phyloP scores from a whole-genome alignment of 345 rosid species.

The Barbarea vulgaris region DNA sequence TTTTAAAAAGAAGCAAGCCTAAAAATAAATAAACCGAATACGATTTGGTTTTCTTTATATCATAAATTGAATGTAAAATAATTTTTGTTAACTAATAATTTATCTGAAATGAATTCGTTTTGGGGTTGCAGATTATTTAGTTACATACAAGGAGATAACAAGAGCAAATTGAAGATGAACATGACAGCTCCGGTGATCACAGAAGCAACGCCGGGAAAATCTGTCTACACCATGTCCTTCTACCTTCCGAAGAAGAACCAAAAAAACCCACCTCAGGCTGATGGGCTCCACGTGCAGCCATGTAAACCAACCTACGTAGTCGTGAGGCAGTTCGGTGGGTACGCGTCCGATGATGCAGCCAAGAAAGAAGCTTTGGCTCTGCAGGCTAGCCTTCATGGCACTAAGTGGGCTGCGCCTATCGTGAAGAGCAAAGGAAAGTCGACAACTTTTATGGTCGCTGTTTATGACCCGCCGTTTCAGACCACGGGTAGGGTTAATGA shows the following conservation, averaged over 20 bases:
- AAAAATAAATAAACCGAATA: too few species aligned
- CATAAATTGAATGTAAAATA: neutral
- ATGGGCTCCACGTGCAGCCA: neutral
- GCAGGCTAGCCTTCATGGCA: conserved; percentile 8
- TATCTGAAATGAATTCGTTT: neutral
- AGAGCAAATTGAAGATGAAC: conserved; percentile 17
- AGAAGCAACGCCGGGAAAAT: conserved; percentile 17
- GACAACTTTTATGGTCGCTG: conserved; percentile 21
- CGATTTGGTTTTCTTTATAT: too few species aligned
- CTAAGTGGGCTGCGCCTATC: neutral
- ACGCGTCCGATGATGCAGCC: conserved; percentile 6
- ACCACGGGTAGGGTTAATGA: neutral
- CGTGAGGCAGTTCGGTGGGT: conserved; percentile 31
- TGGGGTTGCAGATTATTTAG: conserved; percentile 24
- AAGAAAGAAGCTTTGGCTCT: conserved; percentile 31
- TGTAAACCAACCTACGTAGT: conserved; percentile 32
- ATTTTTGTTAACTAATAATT: neutral
- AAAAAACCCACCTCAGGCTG: conserved; percentile 24
- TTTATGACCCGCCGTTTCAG: neutral
- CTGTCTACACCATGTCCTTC: conserved; percentile 19
- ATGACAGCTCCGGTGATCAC: conserved; percentile 41
- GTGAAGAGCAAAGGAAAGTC: conserved; percentile 26
- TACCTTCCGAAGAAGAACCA: conserved; percentile 29
- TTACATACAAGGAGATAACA: conserved; percentile 39
- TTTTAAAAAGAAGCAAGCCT: too few species aligned